Base-by-base conservation (phyloP, 495 filamentous ascomycete genomes). In the Xylaria cubensis region DNA sequence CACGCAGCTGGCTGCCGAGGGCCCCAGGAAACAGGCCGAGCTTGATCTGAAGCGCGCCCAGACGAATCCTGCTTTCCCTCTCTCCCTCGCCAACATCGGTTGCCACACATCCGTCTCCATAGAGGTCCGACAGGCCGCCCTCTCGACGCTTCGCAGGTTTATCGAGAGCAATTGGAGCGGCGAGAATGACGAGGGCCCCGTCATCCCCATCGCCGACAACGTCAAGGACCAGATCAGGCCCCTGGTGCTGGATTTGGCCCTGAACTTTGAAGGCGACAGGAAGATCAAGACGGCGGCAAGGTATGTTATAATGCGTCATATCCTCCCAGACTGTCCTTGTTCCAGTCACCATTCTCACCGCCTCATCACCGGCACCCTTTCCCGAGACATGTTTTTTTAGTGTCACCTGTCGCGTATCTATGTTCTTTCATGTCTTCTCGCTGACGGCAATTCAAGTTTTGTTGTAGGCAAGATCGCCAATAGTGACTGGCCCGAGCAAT, bases 381-480 rank as follows among this genome's bases (percentile, higher is more conserved):
- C 17, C 65, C 36, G 46, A 55, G 64, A 44, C 36, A 59, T 64
- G 29, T 29, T 10, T 69, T 29, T 59, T 32, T 5, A 24, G 41
- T 34, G n/a, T 10, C n/a, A 44, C 42, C n/a, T 39, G n/a, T 64
- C 19, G 46, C 58, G 58, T 19, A 17, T 9, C 0, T 42, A 0
- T 41, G 13, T 21, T 41, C 24, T 21, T 46, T 24, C 9, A 5
- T 19, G 66, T 32, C 13, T 56, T 51, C 4, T 48, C 32, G 13
- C 58, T 70, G n/a, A 70, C 42, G 17, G 19, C 24, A 29, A 13
- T 24, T 56, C 32, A 72, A 89, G 95, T 79, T 92, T 91, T 77
- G 93, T 92, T n/a, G 93, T 98, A 66, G 94, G 93, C 85, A 98
- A 98, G 84, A 97, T 99, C 73, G 96, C 97, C 65, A 92, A 90